Evolutionary conservation across 2,329 filamentous ascomycete genomes (phyloP), one percentile per base, ranked within the genome.

Genomic region (Colletotrichum agaves): DNA sequence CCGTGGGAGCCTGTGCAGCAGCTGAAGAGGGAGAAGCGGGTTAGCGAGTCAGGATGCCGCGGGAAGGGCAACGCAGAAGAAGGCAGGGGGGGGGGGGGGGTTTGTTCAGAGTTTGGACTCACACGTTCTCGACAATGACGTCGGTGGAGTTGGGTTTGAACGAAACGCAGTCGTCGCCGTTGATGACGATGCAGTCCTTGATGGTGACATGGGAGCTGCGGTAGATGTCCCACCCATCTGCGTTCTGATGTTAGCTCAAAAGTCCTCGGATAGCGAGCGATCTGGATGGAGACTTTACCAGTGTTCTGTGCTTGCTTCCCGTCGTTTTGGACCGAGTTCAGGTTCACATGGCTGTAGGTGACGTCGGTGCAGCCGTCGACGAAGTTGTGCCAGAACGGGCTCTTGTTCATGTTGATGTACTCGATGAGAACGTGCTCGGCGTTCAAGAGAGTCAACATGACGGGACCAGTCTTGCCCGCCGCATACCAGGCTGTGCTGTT

Each of bases 91-190:
- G 63, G 90, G 86, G 0, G 90, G 15, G n/a, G n/a, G n/a, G n/a
- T n/a, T n/a, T n/a, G n/a, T n/a, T 19, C 33, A 13, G 2, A 0
- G 3, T 56, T 12, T 19, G 5, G 27, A n/a, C 50, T 53, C 2
- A 82, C 79, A 93, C 78, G 69, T 89, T 89, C 74, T 92, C 89
- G 5, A 92, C 85, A 3, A 92, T 76, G 6, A 92, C 86, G 70
- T 91, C 84, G 47, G 89, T 92, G 72, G 85, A 89, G 75, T 92
- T 93, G 17, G 90, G 90, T 77, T 93, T 93, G 83, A 93, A 92
- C 0, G 89, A 89, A 11, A 93, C 88, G 68, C 91, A 93, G 74
- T 93, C 86, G 74, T 92, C 90, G 37, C 87, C 88, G 71, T 91
- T 91, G 75, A 87, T 82, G 70, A 89, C 85, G 21, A 85, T 77